Percentiles rank a stretch among this genome's conserved stretches.
phyloP scores from a whole-genome alignment of 345 rosid species.

The Limnanthes douglasii region DNA sequence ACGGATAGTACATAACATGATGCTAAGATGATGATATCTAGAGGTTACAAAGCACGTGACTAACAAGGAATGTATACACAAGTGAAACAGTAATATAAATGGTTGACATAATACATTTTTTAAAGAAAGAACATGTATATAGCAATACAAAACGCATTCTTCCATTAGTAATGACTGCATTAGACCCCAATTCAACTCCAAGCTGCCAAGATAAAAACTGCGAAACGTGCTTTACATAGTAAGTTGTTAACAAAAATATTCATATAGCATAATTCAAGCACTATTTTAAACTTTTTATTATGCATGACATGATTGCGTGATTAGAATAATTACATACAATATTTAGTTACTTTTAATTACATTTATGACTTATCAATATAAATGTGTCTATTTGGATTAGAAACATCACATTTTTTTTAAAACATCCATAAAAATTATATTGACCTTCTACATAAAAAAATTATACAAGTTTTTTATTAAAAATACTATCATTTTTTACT shows the following conservation, averaged over 20 bases:
- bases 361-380: too few species aligned
- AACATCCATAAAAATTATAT: too few species aligned
- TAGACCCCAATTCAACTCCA: slow-evolving; percentile 50
- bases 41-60: background rate
- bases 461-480: too few species aligned
- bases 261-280: slow-evolving; percentile 5
- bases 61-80: background rate
- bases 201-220: slow-evolving; percentile 43
- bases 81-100: background rate
- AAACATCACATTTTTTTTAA: too few species aligned
- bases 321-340: too few species aligned
- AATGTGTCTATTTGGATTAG: too few species aligned
- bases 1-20: slow-evolving; percentile 4
- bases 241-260: slow-evolving; percentile 7
- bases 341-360: too few species aligned
- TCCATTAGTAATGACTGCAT: slow-evolving; percentile 83
- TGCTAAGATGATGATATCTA: slow-evolving; percentile 1
- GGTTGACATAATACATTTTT: too few species aligned
- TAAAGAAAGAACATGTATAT: background rate
- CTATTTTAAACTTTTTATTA: background rate
- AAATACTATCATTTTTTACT: too few species aligned
- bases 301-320: too few species aligned
- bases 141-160: slow-evolving; percentile 36
- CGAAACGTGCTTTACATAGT: slow-evolving; percentile 31
- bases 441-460: too few species aligned